Conservation (phyloP, 2,329 filamentous ascomycete genomes). For the Neoascochyta sp. region DNA sequence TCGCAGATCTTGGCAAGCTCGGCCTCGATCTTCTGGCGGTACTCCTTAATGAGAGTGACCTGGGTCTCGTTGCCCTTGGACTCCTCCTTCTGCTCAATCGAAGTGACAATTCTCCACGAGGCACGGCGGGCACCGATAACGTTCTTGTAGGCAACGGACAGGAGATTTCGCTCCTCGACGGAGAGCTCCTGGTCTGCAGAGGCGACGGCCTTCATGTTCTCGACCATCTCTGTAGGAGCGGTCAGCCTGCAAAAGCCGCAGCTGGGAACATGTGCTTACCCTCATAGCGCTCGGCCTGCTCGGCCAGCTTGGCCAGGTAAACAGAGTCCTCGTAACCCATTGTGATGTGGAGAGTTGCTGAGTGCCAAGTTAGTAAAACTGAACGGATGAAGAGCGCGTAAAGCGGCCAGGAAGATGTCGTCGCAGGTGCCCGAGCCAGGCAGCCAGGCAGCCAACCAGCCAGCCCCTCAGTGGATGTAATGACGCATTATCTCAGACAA, state of each 20-base stretch:
- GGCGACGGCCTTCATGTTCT: constrained; percentile 99
- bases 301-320: constrained; percentile 99
- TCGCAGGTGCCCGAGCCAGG: constrained; percentile 12
- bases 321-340: constrained; percentile 99
- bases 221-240: constrained; percentile 78
- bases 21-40: constrained; percentile 96
- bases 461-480: constrained; percentile 18
- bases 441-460: constrained; percentile 12
- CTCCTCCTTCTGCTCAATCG: constrained; percentile 99
- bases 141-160: constrained; percentile 99
- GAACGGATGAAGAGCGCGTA: constrained; percentile 10
- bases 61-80: constrained; percentile 95
- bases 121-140: constrained; percentile 95
- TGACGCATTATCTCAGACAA: too few relatives aligned
- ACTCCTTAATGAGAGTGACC: constrained; percentile 91
- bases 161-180: constrained; percentile 95
- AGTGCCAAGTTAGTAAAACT: constrained; percentile 22
- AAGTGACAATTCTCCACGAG: constrained; percentile 97
- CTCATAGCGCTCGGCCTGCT: constrained; percentile 99
- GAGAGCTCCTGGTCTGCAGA: constrained; percentile 65
- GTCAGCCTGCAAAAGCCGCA: constrained; percentile 13
- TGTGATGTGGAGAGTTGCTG: constrained; percentile 48
- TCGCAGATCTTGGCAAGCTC: constrained; percentile 98
- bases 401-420: constrained; percentile 7
- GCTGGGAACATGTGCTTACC: constrained; percentile 53